phyloP scores from a whole-genome alignment of 345 rosid species.

The Eucalyptus cloeziana region DNA sequence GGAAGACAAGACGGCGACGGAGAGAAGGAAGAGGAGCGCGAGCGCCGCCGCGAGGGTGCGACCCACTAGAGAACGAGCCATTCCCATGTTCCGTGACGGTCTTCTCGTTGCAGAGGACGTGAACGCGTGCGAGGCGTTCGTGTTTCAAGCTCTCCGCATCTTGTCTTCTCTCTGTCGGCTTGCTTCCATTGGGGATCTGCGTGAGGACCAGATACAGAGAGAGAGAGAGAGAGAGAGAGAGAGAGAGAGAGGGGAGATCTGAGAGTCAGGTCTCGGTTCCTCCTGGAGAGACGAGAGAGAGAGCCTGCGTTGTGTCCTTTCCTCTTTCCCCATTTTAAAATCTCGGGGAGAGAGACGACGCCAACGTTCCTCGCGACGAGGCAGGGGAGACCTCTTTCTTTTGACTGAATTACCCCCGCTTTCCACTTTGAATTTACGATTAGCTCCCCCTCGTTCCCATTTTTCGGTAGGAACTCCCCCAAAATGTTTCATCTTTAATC shows the following conservation, averaged over 20 bases:
- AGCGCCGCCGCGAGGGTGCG: background rate
- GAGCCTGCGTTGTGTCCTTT: background rate
- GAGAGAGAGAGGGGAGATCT: background rate
- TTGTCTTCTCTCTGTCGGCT: background rate
- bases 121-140: background rate
- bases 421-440: background rate
- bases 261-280: background rate
- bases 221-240: background rate
- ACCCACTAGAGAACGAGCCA: background rate
- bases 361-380: background rate
- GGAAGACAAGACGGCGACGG: background rate
- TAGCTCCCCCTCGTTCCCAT: background rate
- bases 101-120: background rate
- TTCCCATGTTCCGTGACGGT: background rate
- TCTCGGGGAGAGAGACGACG: background rate
- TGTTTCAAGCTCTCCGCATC: background rate
- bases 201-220: background rate
- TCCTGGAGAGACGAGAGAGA: background rate
- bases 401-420: background rate
- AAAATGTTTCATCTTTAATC: background rate
- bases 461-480: background rate
- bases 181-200: background rate
- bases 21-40: background rate
- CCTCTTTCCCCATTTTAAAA: background rate
- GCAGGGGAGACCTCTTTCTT: background rate